phyloP scores from a whole-genome alignment of 805 yeast species.

The Brettanomyces sp. region DNA sequence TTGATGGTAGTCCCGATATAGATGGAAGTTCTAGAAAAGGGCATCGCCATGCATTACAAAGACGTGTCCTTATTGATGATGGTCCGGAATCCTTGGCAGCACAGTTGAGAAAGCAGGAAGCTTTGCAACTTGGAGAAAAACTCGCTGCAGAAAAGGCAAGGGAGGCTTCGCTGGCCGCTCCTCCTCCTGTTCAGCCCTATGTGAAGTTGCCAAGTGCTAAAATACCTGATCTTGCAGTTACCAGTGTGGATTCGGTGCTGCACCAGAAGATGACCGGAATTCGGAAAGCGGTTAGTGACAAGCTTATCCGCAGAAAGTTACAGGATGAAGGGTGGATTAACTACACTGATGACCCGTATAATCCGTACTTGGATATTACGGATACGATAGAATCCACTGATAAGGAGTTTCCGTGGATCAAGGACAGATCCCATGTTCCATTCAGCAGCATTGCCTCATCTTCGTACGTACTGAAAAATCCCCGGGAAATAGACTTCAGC shows the following conservation, averaged over 20 bases:
- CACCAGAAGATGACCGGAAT: slow-evolving; percentile 70
- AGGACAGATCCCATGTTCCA: slow-evolving; percentile 60
- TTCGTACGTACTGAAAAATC: slow-evolving; percentile 53
- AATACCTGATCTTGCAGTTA: slow-evolving; percentile 85
- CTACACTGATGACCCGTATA: slow-evolving; percentile 76
- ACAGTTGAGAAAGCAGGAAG: neutral
- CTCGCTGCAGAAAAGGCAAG: neutral
- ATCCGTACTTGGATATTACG: slow-evolving; percentile 68
- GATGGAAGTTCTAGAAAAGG: neutral
- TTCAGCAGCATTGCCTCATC: slow-evolving; percentile 72
- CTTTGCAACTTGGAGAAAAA: neutral
- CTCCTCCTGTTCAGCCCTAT: slow-evolving; percentile 59
- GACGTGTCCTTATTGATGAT: neutral
- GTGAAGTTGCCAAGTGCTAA: slow-evolving; percentile 83
- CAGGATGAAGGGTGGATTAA: slow-evolving; percentile 73
- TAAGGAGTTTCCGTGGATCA: slow-evolving; percentile 12
- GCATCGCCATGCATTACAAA: neutral
- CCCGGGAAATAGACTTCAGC: slow-evolving; percentile 42
- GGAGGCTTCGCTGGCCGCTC: slow-evolving; percentile 7
- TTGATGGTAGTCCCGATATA: too few relatives aligned
- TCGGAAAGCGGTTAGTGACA: slow-evolving; percentile 76
- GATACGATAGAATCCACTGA: slow-evolving; percentile 32
- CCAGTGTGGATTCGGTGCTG: slow-evolving; percentile 68
- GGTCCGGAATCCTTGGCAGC: slow-evolving; percentile 1
- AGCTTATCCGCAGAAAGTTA: slow-evolving; percentile 61